Evolutionary conservation across 148 eudicot species (phyloP).

Genomic region (Rhododendron mucronatum): DNA sequence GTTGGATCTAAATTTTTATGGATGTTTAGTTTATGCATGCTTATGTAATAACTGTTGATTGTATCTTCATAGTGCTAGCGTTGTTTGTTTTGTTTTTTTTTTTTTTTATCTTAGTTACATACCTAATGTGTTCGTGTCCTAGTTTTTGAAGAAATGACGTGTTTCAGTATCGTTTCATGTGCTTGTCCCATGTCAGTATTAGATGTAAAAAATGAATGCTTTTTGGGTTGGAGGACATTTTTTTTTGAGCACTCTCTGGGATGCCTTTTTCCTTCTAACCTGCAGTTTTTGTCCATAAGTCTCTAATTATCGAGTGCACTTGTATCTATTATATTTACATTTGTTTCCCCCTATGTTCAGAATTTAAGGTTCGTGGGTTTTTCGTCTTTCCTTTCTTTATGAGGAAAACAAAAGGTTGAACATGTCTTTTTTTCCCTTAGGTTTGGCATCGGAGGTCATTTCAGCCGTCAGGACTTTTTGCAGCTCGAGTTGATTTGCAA

Average conservation of each 20-base stretch:
- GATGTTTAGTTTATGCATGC: background rate
- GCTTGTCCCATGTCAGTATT: background rate
- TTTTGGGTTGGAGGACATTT: background rate
- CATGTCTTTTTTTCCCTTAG: slow-evolving; percentile 28
- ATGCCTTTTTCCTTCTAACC: background rate
- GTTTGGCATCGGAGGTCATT: slow-evolving; percentile 98
- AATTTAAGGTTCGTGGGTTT: background rate
- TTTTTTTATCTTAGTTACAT: background rate
- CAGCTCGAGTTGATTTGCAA: slow-evolving; percentile 94
- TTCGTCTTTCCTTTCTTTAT: background rate
- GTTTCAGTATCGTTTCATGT: background rate
- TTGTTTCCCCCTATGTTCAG: background rate
- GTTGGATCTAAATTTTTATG: background rate
- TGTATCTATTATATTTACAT: background rate
- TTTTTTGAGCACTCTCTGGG: background rate
- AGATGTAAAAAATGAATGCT: background rate
- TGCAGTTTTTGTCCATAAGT: background rate
- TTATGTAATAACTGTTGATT: background rate
- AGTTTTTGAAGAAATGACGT: background rate
- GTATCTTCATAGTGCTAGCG: background rate
- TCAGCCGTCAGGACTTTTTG: slow-evolving; percentile 94
- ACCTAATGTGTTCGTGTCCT: background rate
- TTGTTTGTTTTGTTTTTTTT: background rate
- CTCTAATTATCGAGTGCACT: background rate
- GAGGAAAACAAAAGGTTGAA: background rate